Evolutionary conservation across 2,329 filamentous ascomycete species (phyloP).

Genomic region (Ciborinia camelliae): DNA sequence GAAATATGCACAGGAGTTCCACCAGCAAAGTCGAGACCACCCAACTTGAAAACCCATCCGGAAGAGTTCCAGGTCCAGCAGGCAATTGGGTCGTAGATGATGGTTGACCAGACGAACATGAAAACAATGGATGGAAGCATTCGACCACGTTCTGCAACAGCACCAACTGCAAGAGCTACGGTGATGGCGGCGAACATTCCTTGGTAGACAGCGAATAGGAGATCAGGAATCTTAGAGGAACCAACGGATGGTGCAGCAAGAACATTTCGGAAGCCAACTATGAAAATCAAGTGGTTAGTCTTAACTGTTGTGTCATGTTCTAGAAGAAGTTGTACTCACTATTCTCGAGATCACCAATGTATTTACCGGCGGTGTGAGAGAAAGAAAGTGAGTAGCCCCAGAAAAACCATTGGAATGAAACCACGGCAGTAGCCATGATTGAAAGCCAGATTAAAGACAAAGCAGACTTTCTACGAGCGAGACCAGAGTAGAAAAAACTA

Average conservation of each 20-base stretch:
- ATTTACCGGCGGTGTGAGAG: slow-evolving; percentile 59
- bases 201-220: slow-evolving; percentile 82
- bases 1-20: slow-evolving; percentile 88
- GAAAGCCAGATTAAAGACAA: slow-evolving; percentile 89
- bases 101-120: slow-evolving; percentile 88
- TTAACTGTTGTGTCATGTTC: slow-evolving; percentile 4
- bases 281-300: background rate
- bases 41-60: slow-evolving; percentile 77
- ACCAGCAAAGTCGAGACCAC: slow-evolving; percentile 83
- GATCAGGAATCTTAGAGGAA: slow-evolving; percentile 69
- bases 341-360: slow-evolving; percentile 75
- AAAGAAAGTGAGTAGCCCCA: slow-evolving; percentile 39
- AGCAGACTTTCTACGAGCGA: slow-evolving; percentile 84
- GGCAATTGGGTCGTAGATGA: slow-evolving; percentile 89
- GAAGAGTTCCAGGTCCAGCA: slow-evolving; percentile 91
- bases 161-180: slow-evolving; percentile 79
- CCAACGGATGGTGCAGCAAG: slow-evolving; percentile 73
- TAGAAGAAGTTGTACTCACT: slow-evolving; percentile 32
- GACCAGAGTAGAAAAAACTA: slow-evolving; percentile 84
- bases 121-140: slow-evolving; percentile 87
- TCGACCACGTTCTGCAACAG: slow-evolving; percentile 80
- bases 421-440: slow-evolving; percentile 78
- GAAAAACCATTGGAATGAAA: slow-evolving; percentile 85
- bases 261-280: slow-evolving; percentile 69
- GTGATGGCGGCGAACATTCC: slow-evolving; percentile 86